Base-by-base conservation (phyloP, 331 rosid species). In the Pyracantha coccinea region DNA sequence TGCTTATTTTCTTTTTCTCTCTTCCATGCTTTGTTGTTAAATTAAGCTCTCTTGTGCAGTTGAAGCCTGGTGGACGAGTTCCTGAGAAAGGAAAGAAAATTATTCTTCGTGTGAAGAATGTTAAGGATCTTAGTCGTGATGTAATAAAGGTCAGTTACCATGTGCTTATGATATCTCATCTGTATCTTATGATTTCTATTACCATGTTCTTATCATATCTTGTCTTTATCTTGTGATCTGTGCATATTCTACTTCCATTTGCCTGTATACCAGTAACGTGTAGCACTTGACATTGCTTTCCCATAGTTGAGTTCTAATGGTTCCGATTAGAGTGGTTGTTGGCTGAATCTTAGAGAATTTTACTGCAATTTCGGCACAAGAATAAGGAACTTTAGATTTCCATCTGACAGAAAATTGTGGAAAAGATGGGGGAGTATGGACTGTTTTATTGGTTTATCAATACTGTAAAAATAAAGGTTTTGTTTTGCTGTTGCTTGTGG, bases 1-100 rank as follows among this genome's bases (percentile, higher is more conserved):
- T 81, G 59, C 15, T 64, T 9, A 4, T 47, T 79, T 66, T 72
- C 62, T 52, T 7, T 73, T 8, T 74, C 65, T 68, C 67, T 72
- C 28, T 25, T 33, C 24, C 21, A 27, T 66, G 11, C 50, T n/a
- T 16, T 32, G 54, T 41, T 82, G 60, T 53, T 73, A 66, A 60
- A 31, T 74, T 72, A 4, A 78, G 72, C 38, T 80, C 74, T 75
- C 52, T 19, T 58, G 47, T 84, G 88, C 90, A 93, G 98, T 76
- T 93, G 82, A 93, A 93, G 86, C 96, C 97, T 47, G 99, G 99
- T 68, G 97, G 99, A 50, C 83, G 83, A 77, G 85, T 90, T 80
- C 93, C 99, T 35, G 97, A 85, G 57, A 94, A 89, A 80, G 99
- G 97, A 68, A 94, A 90, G 83, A 89, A 6, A 79, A 92, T 90